These are phyloP conservation scores for Globisporangium echinulatum DNA, from an alignment of 352 stramenopile genomes.

Conservation along the genomic window DNA sequence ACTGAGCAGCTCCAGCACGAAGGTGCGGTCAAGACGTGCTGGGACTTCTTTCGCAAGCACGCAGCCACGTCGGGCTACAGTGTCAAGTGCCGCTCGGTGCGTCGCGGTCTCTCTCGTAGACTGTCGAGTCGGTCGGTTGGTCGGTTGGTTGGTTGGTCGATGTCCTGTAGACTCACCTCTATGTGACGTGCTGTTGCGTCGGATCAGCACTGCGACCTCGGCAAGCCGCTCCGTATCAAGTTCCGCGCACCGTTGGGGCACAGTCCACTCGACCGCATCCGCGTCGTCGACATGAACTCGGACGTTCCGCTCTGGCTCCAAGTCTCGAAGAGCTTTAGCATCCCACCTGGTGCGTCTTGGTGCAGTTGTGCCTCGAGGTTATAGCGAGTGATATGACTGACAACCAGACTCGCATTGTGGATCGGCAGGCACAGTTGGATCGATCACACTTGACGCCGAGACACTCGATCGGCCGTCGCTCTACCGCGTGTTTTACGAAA, in stretches of 20 bases:
- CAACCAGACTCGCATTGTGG: no score
- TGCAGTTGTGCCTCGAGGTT: not conserved
- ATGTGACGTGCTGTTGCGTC: no score
- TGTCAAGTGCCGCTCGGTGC: slow-evolving; percentile 69
- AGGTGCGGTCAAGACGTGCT: slow-evolving; percentile 66
- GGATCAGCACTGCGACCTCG: slow-evolving; percentile 65
- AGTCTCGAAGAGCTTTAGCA: slow-evolving; percentile 78
- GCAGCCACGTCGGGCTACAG: slow-evolving; percentile 56
- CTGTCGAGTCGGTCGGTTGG: no score
- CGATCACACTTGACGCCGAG: slow-evolving; percentile 79
- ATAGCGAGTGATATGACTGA: no score
- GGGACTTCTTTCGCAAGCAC: slow-evolving; percentile 74
- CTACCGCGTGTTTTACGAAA: slow-evolving; percentile 86
- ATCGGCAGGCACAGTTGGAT: slow-evolving; percentile 44
- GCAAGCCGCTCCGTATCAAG: slow-evolving; percentile 69
- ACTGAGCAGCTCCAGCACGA: slow-evolving; percentile 83
- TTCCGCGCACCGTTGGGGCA: slow-evolving; percentile 69
- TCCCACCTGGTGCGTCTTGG: slow-evolving; percentile 43
- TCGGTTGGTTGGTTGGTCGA: no score
- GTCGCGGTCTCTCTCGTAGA: not conserved
- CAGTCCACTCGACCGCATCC: slow-evolving; percentile 72
- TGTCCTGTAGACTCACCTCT: no score
- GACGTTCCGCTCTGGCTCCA: slow-evolving; percentile 77
- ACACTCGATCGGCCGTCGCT: slow-evolving; percentile 70
- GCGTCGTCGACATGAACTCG: slow-evolving; percentile 83